phyloP scores from a whole-genome alignment of 306 rosid species.

The Dalbergia cultrata region DNA sequence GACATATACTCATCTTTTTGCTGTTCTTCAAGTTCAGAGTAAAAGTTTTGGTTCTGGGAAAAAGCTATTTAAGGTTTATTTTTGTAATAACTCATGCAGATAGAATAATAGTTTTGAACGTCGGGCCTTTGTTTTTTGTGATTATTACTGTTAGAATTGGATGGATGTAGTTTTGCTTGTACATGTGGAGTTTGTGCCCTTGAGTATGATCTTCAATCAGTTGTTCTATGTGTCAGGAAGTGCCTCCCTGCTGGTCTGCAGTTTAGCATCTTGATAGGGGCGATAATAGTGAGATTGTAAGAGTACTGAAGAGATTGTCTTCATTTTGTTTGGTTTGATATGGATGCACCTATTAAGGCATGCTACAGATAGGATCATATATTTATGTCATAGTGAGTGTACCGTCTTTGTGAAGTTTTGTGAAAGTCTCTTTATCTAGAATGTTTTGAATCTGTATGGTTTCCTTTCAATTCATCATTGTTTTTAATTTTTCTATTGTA shows the following conservation, averaged over 20 bases:
- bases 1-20: constrained; percentile 81
- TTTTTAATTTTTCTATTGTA: neutral
- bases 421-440: constrained; percentile 2
- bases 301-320: too few relatives aligned
- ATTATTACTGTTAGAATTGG: constrained; percentile 11
- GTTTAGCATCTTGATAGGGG: constrained; percentile 18
- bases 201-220: neutral
- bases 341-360: neutral
- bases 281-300: neutral
- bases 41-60: constrained; percentile 68
- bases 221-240: neutral
- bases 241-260: neutral
- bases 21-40: constrained; percentile 85
- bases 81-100: constrained; percentile 9
- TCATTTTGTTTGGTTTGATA: too few relatives aligned
- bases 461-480: neutral
- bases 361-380: neutral
- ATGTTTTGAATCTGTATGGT: neutral
- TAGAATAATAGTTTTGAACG: neutral
- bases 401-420: neutral
- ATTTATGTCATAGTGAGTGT: neutral
- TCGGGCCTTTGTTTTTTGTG: neutral
- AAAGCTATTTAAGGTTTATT: constrained; percentile 67
- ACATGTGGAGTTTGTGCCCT: neutral
- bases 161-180: neutral